A percentile compares a stretch with the other conserved stretches of the same genome.
phyloP scores from a whole-genome alignment of 2,329 filamentous ascomycete genomes.

The Chaetomiaceae sp. region DNA sequence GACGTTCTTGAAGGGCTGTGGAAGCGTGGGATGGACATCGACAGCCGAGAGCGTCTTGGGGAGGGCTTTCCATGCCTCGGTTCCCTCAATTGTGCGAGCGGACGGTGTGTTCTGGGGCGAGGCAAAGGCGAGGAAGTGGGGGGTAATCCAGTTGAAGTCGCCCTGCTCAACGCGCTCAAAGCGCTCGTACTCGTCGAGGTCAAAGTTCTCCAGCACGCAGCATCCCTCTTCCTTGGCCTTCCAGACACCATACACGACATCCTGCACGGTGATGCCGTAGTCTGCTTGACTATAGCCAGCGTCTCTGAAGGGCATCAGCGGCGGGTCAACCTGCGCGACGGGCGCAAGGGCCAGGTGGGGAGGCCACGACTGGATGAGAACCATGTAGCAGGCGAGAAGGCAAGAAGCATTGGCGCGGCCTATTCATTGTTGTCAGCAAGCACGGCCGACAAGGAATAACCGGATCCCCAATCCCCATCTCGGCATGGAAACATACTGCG shows the following conservation, averaged over 20 bases:
- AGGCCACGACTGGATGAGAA: constrained; percentile 95
- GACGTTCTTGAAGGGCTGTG: constrained; percentile 92
- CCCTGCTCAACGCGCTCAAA: constrained; percentile 96
- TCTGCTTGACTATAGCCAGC: constrained; percentile 98
- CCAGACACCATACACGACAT: constrained; percentile 98
- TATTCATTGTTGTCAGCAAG: constrained; percentile 35
- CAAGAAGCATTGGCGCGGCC: constrained; percentile 91
- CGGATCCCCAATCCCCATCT: no score
- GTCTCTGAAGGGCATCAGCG: constrained; percentile 97
- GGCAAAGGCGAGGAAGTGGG: constrained; percentile 91
- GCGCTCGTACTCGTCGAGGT: constrained; percentile 93
- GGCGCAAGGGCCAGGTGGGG: constrained; percentile 92
- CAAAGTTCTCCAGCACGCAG: constrained; percentile 88
- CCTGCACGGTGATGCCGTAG: constrained; percentile 91
- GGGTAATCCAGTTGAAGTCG: constrained; percentile 99
- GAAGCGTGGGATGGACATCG: constrained; percentile 63
- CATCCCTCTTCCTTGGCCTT: constrained; percentile 95
- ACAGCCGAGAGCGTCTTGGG: constrained; percentile 73
- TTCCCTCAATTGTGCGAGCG: constrained; percentile 64
- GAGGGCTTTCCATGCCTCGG: constrained; percentile 67
- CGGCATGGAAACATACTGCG: constrained; percentile 63
- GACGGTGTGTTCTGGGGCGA: constrained; percentile 83
- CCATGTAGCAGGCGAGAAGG: constrained; percentile 96
- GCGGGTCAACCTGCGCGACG: constrained; percentile 93
- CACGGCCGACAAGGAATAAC: no score